Evolutionary conservation across 306 rosid species (phyloP).

Genomic region (Medicago arabica): DNA sequence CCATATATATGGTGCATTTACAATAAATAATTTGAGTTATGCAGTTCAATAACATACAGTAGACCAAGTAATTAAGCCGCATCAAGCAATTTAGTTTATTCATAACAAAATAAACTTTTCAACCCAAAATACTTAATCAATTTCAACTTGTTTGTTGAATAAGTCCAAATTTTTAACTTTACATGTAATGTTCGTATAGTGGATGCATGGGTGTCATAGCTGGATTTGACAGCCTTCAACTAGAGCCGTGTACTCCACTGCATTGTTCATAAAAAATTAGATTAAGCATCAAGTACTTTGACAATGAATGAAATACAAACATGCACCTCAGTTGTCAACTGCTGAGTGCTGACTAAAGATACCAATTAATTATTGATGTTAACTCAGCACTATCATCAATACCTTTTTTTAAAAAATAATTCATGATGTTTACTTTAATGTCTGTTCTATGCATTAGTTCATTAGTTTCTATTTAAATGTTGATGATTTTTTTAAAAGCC

Average conservation of each 20-base stretch:
- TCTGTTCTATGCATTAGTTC: neutral
- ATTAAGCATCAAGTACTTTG: constrained; percentile 25
- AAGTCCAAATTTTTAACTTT: neutral
- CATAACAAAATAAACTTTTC: neutral
- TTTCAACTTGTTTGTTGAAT: neutral
- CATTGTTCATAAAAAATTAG: neutral
- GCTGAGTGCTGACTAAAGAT: constrained; percentile 39
- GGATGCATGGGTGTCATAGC: neutral
- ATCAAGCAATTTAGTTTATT: neutral
- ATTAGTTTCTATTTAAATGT: neutral
- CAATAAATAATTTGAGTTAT: too few relatives aligned
- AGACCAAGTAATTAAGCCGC: neutral
- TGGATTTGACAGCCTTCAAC: neutral
- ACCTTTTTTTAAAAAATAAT: neutral
- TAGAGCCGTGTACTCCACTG: constrained; percentile 8
- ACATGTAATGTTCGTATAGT: neutral
- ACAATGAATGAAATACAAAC: too few relatives aligned
- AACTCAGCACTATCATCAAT: neutral
- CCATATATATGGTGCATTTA: too few relatives aligned
- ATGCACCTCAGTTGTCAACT: too few relatives aligned
- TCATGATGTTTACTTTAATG: neutral
- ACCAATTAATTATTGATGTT: constrained; percentile 48
- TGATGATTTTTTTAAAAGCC: neutral
- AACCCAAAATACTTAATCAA: neutral
- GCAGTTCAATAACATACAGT: too few relatives aligned